A percentile compares a stretch with the other conserved stretches of the same genome.
Conservation (phyloP, 768 basidiomycete genomes). For the Thelephora ganbajun region DNA sequence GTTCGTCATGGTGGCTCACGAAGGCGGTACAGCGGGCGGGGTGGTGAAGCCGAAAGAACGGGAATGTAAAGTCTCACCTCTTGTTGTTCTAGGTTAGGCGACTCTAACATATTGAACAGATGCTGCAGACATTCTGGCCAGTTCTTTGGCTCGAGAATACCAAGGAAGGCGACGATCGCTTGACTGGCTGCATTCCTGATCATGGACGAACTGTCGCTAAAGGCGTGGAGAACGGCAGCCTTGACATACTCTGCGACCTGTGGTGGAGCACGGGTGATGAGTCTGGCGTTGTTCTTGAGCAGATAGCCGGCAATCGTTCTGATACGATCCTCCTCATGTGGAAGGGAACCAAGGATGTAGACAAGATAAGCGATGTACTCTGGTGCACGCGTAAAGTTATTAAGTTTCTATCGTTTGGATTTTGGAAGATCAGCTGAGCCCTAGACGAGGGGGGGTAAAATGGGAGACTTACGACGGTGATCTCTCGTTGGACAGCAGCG, state of each 20-base stretch:
- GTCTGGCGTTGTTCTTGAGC: slow-evolving; percentile 87
- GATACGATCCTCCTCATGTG: slow-evolving; percentile 81
- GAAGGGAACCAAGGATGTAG: slow-evolving; percentile 74
- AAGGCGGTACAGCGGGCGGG: neutral
- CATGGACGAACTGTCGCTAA: slow-evolving; percentile 70
- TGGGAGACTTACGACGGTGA: slow-evolving; percentile 55
- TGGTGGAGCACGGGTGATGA: slow-evolving; percentile 53
- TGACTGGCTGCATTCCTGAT: slow-evolving; percentile 91
- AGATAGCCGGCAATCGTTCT: slow-evolving; percentile 93
- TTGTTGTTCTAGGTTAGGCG: slow-evolving; percentile 58
- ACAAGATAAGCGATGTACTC: slow-evolving; percentile 95
- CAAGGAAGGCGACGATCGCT: slow-evolving; percentile 82
- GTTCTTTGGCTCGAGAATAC: slow-evolving; percentile 75
- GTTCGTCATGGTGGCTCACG: neutral
- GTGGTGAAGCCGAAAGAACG: neutral
- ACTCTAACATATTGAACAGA: slow-evolving; percentile 70
- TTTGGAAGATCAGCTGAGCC: slow-evolving; percentile 4
- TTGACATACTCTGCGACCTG: slow-evolving; percentile 67
- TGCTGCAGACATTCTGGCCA: slow-evolving; percentile 93
- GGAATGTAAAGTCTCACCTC: slow-evolving; percentile 45
- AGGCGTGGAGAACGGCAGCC: slow-evolving; percentile 63
- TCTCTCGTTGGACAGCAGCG: slow-evolving; percentile 54
- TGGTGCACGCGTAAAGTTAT: slow-evolving; percentile 72
- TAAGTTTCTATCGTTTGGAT: slow-evolving; percentile 51
- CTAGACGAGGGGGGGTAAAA: slow-evolving; percentile 7